These are phyloP conservation scores for Coniella vitis DNA, from an alignment of 2,329 filamentous ascomycete genomes.

Conservation along the genomic window DNA sequence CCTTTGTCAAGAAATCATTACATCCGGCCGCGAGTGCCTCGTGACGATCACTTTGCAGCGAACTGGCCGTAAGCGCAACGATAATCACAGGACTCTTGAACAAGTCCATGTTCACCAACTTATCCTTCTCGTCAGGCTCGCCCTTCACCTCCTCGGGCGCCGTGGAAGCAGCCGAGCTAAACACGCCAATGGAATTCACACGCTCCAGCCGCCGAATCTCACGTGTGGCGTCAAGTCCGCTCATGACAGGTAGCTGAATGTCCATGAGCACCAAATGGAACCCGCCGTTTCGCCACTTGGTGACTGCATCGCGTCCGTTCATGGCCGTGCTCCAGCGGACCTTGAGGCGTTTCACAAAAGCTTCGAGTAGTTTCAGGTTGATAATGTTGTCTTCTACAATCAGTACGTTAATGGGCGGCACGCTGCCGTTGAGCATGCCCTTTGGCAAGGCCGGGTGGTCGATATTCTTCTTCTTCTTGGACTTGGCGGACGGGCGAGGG, in stretches of 20 bases:
- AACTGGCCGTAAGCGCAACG: constrained; percentile 90
- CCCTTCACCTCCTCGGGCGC: constrained; percentile 39
- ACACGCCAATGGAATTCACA: constrained; percentile 88
- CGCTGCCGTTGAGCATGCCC: constrained; percentile 68
- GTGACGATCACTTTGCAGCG: constrained; percentile 88
- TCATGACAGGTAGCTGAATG: constrained; percentile 96
- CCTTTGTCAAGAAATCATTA: constrained; percentile 98
- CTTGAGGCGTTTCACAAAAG: constrained; percentile 91
- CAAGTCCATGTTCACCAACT: constrained; percentile 57
- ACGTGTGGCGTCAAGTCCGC: constrained; percentile 85
- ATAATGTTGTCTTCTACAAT: constrained; percentile 99
- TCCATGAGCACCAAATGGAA: constrained; percentile 98
- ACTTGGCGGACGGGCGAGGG: constrained; percentile 39
- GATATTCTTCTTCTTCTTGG: constrained; percentile 48
- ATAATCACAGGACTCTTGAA: constrained; percentile 99
- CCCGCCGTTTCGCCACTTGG: constrained; percentile 85
- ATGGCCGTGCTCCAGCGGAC: constrained; percentile 96
- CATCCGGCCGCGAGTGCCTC: constrained; percentile 92
- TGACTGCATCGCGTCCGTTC: constrained; percentile 88
- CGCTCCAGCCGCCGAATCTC: constrained; percentile 88
- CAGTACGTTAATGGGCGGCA: constrained; percentile 93
- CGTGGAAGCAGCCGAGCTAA: constrained; percentile 56
- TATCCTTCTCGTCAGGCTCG: constrained; percentile 57
- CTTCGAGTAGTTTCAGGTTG: constrained; percentile 87
- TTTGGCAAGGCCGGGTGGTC: constrained; percentile 45